Evolutionary conservation across 768 basidiomycete species (phyloP), one percentile per base, ranked within the genome.

Genomic region (Plicaturopsis crispa): DNA sequence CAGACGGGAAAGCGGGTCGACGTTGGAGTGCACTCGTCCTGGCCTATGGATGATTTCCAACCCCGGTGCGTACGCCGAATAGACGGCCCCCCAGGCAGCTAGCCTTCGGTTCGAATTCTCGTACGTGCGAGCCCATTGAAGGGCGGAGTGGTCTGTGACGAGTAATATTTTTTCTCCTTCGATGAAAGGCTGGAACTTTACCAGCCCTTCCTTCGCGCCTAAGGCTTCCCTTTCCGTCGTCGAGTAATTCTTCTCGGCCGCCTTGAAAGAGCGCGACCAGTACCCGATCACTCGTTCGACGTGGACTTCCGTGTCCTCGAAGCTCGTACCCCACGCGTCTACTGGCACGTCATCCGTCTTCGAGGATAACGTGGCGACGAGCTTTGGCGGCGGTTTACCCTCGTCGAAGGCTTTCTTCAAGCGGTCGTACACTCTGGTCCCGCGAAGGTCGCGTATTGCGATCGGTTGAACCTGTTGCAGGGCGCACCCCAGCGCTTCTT

Each of bases 201-300:
- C 51, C 0, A 67, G 39, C 6, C 49, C 59, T 48, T 67, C 63
- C 31, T 66, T 65, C 4, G 56, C 34, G 0, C 56, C 63, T 26
- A 68, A 37, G 0, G 65, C 66, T 47, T 68, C 63, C 20, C 57
- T 12, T 48, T 68, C 63, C 0, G 66, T 67, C 0, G 57, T 49
- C 0, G 62, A 62, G 30, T 67, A 67, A 33, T 60, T 60, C 5
- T 47, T 20, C 38, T 66, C 61, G 0, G 65, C 55, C 1, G 54
- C 45, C 44, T 63, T 52, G 6, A 63, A 35, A 1, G 53, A 48
- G 8, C 50, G 30, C 10, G 47, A 50, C 60, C 60, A 59, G 36
- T 60, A 61, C 5, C 48, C 42, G 8, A 59, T 56, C 0, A 62
- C 56, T 20, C 56, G 17, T 43, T 62, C 60, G 1, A 63, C 41